Evolutionary conservation across 2,329 filamentous ascomycete species (phyloP).

Genomic region (Alternaria solani): DNA sequence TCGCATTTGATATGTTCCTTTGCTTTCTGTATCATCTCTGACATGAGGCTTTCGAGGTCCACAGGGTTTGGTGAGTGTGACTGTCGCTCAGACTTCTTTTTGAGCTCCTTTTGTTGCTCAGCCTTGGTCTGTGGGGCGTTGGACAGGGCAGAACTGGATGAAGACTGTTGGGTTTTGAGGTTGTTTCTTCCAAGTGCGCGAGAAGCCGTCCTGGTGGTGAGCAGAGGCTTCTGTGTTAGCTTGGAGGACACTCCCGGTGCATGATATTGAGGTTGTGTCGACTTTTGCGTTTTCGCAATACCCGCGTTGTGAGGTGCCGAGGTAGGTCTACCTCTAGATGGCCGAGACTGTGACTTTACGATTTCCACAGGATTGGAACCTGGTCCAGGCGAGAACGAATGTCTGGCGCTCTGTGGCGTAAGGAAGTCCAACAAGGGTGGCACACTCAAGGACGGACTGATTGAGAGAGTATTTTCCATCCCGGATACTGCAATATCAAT

Average conservation of each 20-base stretch:
- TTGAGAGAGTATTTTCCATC: constrained; percentile 34
- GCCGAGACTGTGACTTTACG: not conserved
- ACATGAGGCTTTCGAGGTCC: constrained; percentile 35
- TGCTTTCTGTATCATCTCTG: constrained; percentile 24
- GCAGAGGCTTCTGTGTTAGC: not conserved
- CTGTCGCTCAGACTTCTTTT: constrained; percentile 33
- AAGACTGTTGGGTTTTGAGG: not conserved
- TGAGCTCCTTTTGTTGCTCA: constrained; percentile 40
- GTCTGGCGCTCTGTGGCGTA: constrained; percentile 29
- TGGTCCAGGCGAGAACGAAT: constrained; percentile 27
- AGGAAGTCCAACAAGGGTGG: constrained; percentile 33
- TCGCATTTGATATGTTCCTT: constrained; percentile 5
- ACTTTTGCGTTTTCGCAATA: constrained; percentile 15
- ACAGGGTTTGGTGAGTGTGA: constrained; percentile 21
- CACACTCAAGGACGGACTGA: constrained; percentile 26
- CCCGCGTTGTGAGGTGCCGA: not conserved
- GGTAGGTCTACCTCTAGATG: not conserved
- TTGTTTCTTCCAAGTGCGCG: not conserved
- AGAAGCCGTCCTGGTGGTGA: not conserved
- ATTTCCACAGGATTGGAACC: not conserved
- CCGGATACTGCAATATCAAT: constrained; percentile 38
- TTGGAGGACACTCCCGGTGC: not conserved
- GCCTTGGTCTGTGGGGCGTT: constrained; percentile 40
- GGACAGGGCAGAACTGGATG: constrained; percentile 2
- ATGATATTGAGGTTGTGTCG: not conserved